Percentiles rank a stretch among this genome's conserved stretches.
These are phyloP conservation scores for Austroboletus novae-zelandiae DNA, from an alignment of 1,284 basidiomycete genomes.

Conservation along the genomic window DNA sequence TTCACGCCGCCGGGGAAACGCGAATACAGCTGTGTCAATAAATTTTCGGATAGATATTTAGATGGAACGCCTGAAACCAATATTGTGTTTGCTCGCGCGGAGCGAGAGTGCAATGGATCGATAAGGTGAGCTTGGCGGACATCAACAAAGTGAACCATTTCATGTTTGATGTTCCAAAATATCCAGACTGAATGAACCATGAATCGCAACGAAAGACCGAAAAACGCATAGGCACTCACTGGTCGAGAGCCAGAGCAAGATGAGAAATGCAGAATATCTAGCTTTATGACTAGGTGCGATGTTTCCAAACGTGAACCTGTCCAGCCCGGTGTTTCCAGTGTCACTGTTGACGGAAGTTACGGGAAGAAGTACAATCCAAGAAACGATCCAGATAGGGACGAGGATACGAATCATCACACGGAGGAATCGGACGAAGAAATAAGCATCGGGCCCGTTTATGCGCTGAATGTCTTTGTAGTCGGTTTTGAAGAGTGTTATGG, in stretches of 20 bases:
- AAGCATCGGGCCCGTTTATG: constrained; percentile 91
- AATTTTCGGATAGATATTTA: constrained; percentile 65
- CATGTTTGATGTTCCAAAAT: constrained; percentile 75
- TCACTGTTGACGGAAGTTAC: constrained; percentile 58
- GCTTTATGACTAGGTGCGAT: constrained; percentile 48
- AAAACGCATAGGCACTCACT: constrained; percentile 42
- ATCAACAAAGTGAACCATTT: constrained; percentile 80
- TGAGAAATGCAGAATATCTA: constrained; percentile 75
- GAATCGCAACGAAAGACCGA: not conserved
- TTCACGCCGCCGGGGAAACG: constrained; percentile 83
- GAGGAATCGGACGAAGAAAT: constrained; percentile 90
- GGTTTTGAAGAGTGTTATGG: constrained; percentile 51
- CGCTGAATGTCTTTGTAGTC: constrained; percentile 60
- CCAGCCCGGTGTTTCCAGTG: constrained; percentile 58
- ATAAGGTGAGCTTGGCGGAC: constrained; percentile 86
- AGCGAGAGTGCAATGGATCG: constrained; percentile 65
- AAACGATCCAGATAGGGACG: constrained; percentile 78
- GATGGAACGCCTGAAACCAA: constrained; percentile 88
- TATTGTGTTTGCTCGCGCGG: constrained; percentile 84
- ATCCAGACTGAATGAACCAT: constrained; percentile 65
- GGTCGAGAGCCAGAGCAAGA: constrained; percentile 74
- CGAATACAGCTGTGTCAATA: constrained; percentile 67
- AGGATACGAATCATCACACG: constrained; percentile 80
- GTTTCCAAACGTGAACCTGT: constrained; percentile 82
- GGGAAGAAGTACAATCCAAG: constrained; percentile 72